phyloP scores from a whole-genome alignment of 2,329 filamentous ascomycete species.

The Lachnellula suecica region DNA sequence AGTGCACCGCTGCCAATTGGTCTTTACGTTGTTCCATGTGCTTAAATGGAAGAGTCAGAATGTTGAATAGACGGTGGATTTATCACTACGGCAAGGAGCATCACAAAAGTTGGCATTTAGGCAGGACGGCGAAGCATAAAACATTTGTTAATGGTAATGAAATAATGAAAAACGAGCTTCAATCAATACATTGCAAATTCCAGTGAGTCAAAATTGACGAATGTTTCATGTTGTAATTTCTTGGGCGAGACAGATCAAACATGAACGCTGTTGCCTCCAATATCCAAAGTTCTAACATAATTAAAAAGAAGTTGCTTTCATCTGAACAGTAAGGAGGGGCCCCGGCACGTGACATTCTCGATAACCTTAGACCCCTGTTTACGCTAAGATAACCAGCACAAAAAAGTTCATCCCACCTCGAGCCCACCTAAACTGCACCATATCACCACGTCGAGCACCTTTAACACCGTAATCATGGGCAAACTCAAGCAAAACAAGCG shows the following conservation, averaged over 20 bases:
- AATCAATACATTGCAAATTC: neutral
- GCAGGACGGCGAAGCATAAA: too few species aligned
- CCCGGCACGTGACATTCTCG: neutral
- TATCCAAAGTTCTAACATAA: too few species aligned
- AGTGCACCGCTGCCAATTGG: slow-evolving; percentile 23
- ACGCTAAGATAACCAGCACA: slow-evolving; percentile 1
- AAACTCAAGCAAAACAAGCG: slow-evolving; percentile 34
- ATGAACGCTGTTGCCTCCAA: neutral
- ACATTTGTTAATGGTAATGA: neutral
- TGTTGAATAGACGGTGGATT: neutral
- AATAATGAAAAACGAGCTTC: neutral
- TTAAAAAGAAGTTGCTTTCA: too few species aligned
- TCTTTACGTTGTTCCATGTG: slow-evolving; percentile 30
- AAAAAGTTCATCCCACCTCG: neutral
- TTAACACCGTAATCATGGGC: slow-evolving; percentile 26
- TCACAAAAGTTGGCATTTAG: neutral
- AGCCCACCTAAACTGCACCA: neutral
- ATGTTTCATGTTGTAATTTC: too few species aligned
- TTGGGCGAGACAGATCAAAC: too few species aligned
- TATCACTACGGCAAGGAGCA: neutral
- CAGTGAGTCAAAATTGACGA: neutral
- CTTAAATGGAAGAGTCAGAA: slow-evolving; percentile 2
- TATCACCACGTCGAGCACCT: neutral
- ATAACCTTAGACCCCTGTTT: neutral
- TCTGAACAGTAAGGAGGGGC: neutral